These are phyloP conservation scores for Begonia loranthoides DNA, from an alignment of 306 rosid genomes.

Conservation along the genomic window DNA sequence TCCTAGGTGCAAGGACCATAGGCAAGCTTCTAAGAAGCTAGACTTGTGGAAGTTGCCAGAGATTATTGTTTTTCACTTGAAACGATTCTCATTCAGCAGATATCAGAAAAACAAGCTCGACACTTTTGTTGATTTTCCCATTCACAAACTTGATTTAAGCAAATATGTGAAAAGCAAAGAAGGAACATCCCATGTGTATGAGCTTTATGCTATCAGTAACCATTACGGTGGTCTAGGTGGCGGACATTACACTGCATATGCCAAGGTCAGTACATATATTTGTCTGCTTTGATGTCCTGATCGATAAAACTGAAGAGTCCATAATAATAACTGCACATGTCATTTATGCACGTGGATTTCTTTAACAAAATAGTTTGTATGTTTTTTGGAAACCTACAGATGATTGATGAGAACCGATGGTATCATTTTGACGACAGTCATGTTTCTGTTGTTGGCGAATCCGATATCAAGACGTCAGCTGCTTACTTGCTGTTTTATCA, in stretches of 20 bases:
- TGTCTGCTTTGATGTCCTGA: background rate
- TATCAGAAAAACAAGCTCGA: slow-evolving; percentile 87
- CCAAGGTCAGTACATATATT: slow-evolving; percentile 37
- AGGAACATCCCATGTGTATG: slow-evolving; percentile 49
- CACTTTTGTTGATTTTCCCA: slow-evolving; percentile 87
- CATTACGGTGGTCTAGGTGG: slow-evolving; percentile 98
- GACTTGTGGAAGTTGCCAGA: slow-evolving; percentile 98
- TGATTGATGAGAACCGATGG: slow-evolving; percentile 86
- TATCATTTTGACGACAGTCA: slow-evolving; percentile 94
- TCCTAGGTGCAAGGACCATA: slow-evolving; percentile 91
- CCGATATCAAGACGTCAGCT: slow-evolving; percentile 71
- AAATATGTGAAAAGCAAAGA: slow-evolving; percentile 72
- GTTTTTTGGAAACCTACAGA: slow-evolving; percentile 32
- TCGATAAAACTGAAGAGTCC: too few relatives aligned
- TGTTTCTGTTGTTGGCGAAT: slow-evolving; percentile 54
- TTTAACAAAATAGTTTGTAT: too few relatives aligned
- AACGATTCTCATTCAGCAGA: slow-evolving; percentile 96
- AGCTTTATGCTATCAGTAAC: slow-evolving; percentile 92
- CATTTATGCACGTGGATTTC: too few relatives aligned
- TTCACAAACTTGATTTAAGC: slow-evolving; percentile 82
- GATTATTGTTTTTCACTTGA: slow-evolving; percentile 88
- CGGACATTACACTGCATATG: slow-evolving; percentile 95
- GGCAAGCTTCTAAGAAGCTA: slow-evolving; percentile 94
- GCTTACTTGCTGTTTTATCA: slow-evolving; percentile 87
- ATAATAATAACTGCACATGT: too few relatives aligned